phyloP scores from a whole-genome alignment of 2,329 filamentous ascomycete genomes.

The Colletotrichum gigasporum region DNA sequence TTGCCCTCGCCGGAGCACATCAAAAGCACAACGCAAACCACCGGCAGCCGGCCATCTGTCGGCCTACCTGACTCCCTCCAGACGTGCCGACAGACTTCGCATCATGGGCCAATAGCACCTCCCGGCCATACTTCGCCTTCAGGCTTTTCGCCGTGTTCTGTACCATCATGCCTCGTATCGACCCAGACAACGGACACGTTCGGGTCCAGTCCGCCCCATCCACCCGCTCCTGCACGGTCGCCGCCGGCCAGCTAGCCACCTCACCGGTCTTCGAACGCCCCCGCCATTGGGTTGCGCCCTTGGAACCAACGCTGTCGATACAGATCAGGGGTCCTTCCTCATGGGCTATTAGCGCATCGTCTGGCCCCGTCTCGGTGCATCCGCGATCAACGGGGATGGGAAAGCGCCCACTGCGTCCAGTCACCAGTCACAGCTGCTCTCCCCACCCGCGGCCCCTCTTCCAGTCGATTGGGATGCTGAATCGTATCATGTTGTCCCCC shows the following conservation, averaged over 20 bases:
- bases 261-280: slow-evolving; percentile 2
- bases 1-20: slow-evolving; percentile 1
- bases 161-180: slow-evolving; percentile 17
- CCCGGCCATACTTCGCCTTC: background rate
- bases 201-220: background rate
- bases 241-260: slow-evolving; percentile 12
- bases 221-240: background rate
- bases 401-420: slow-evolving; percentile 4
- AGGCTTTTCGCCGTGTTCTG: background rate
- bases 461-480: slow-evolving; percentile 30
- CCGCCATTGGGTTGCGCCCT: background rate
- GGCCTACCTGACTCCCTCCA: slow-evolving; percentile 1
- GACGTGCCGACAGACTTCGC: background rate
- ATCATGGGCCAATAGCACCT: slow-evolving; percentile 3
- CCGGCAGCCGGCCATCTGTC: background rate
- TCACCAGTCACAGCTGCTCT: background rate
- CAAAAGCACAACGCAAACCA: background rate
- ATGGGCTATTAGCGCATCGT: slow-evolving; percentile 26
- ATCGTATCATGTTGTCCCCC: slow-evolving; percentile 21
- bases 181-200: background rate
- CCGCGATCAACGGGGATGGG: slow-evolving; percentile 24
- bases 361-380: slow-evolving; percentile 30
- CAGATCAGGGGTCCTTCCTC: slow-evolving; percentile 30
- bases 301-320: slow-evolving; percentile 19
- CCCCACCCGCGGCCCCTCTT: slow-evolving; percentile 17